Base-by-base conservation (phyloP, 2,329 filamentous ascomycete species). In the Xylaria sp. region DNA sequence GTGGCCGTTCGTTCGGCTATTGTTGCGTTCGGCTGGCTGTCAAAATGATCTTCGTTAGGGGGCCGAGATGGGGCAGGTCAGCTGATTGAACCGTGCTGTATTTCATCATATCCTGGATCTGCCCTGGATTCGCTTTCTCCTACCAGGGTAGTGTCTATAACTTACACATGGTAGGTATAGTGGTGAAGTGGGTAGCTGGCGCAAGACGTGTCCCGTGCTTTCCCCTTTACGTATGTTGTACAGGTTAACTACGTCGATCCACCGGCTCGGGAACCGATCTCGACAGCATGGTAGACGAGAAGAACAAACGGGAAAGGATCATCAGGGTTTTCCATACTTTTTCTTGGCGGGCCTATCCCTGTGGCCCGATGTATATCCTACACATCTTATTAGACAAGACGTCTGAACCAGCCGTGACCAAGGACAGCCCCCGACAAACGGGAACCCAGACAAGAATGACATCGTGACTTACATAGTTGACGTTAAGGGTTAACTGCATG, bases 301-400 rank as follows among this genome's bases (percentile, higher is more conserved):
- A 41, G 43, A 55, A 36, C 43, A 63, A 48, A 45, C n/a, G 3
- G 58, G 58, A 45, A 66, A 66, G n/a, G 59, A 59, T 66, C 52
- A 46, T 23, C 59, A 52, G 52, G 18, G 52, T 23, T 45, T 18
- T 34, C n/a, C 15, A 2, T 28, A n/a, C 23, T 20, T 30, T 41
- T 34, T 30, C 46, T 53, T 60, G 46, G 45, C 59, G 7, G 25
- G 32, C 23, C 20, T 34, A n/a, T 46, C 25, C 30, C 32, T 18
- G 8, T 25, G 23, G 36, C 20, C n/a, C 32, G 3, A 36, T 30
- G 34, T 18, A 39, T 39, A 39, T 39, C 20, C 32, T 20, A 39
- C 32, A 15, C 12, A 13, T 56, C 34, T 56, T 36, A 36, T 52
- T 46, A 25, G 43, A 15, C 12, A 46, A 46, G 43, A 46, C 12